Conservation (phyloP, 1,139 yeast species). For the Blastobotrys niveus region DNA sequence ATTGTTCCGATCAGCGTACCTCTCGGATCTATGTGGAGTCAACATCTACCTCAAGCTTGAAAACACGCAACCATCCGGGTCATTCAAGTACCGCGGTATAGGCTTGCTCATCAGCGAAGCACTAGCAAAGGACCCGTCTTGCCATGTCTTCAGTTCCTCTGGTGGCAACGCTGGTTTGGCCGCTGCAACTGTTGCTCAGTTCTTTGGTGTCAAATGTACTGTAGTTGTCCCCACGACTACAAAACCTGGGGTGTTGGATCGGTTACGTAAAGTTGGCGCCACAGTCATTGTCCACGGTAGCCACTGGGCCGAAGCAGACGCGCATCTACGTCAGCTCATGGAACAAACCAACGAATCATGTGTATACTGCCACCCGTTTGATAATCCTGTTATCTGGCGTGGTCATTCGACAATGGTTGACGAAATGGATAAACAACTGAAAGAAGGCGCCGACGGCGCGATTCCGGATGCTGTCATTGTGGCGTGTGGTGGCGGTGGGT, state of each 20-base stretch:
- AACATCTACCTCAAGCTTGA: conserved; percentile 56
- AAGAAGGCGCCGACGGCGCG: conserved; percentile 19
- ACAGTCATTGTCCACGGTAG: conserved; percentile 49
- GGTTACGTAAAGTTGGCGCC: conserved; percentile 47
- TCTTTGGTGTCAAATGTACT: conserved; percentile 47
- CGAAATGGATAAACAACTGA: conserved; percentile 47
- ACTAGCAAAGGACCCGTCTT: conserved; percentile 24
- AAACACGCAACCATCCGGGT: conserved; percentile 63
- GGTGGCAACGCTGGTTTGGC: conserved; percentile 82
- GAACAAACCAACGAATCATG: conserved; percentile 34
- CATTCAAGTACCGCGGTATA: conserved; percentile 65
- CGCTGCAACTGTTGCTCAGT: conserved; percentile 55
- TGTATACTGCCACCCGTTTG: conserved; percentile 68
- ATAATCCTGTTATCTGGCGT: conserved; percentile 57
- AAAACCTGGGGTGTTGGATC: conserved; percentile 37
- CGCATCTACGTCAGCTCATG: conserved; percentile 41
- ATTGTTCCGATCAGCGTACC: conserved; percentile 26
- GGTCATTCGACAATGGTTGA: conserved; percentile 60
- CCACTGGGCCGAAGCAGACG: conserved; percentile 65
- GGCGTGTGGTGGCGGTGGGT: conserved; percentile 74
- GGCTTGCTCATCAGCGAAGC: conserved; percentile 36
- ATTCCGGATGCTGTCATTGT: conserved; percentile 54
- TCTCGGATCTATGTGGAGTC: conserved; percentile 37
- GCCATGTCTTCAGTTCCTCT: conserved; percentile 57
- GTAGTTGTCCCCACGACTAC: conserved; percentile 59